These are phyloP conservation scores for Prunus dulcis DNA, from an alignment of 306 rosid species.

Conservation along the genomic window DNA sequence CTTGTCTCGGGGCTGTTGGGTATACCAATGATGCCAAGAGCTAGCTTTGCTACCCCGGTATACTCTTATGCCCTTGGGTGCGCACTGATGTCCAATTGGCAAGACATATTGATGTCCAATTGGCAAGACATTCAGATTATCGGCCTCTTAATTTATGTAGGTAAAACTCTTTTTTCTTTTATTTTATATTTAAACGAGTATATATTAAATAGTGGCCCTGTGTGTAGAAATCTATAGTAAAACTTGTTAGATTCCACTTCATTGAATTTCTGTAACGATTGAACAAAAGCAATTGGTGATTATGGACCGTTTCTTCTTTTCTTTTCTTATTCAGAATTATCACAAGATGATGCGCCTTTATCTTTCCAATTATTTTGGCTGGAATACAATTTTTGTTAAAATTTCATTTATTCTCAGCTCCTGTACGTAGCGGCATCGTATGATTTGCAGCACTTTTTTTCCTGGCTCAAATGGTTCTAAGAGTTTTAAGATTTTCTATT, in stretches of 20 bases:
- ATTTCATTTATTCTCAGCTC: neutral
- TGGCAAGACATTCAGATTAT: neutral
- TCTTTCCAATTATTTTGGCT: neutral
- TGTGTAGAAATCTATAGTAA: neutral
- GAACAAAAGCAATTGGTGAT: neutral
- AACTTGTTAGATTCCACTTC: neutral
- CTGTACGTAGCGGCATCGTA: neutral
- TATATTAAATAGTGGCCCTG: neutral
- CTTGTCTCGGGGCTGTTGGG: neutral
- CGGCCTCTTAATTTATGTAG: neutral
- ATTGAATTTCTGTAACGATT: neutral
- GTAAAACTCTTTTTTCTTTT: neutral
- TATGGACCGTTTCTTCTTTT: neutral
- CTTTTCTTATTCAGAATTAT: neutral
- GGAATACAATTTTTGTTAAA: neutral
- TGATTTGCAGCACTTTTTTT: neutral
- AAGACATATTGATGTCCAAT: neutral
- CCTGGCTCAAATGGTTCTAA: too few species aligned
- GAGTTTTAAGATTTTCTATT: too few species aligned
- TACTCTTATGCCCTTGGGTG: neutral
- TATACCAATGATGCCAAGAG: too few species aligned
- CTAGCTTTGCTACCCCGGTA: too few species aligned
- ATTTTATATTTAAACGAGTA: neutral
- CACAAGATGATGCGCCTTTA: neutral
- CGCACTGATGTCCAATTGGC: neutral